Evolutionary conservation across 371 early-diverging fungal genomes (phyloP), one percentile per base, ranked within the genome.

Genomic region (Mucor mucedo): DNA sequence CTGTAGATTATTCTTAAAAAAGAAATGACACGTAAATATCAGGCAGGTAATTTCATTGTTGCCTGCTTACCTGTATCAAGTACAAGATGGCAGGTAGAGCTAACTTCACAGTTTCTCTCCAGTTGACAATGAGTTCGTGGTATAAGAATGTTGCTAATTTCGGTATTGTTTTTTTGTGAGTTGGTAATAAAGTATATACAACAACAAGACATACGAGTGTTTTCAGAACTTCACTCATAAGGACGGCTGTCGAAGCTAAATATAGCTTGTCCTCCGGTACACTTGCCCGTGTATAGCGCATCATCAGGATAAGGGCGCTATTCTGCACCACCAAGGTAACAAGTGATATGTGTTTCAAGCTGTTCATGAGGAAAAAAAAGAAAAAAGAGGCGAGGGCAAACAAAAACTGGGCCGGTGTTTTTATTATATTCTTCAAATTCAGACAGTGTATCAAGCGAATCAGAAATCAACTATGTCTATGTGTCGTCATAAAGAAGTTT

Each of bases 51-150:
- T 2, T 21, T 13, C 35, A 40, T 2, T 30, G 35, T 35, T 35
- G 35, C 8, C 8, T 35, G 35, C 53, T 55, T 66, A 75, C 75
- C 61, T 96, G 96, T 54, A 96, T 77, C 11, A 94, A 85, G 72
- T 96, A 96, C 16, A 96, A 81, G 40, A 84, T 84, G 27, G 96
- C 95, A 2, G 97, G 97, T 27, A 92, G 83, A 39, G 85, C 73
- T 52, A 92, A 67, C 65, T 91, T 89, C 33, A 55, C 63, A 47
- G 73, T 60, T 30, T 63, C 75, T 57, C 56, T 57, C 73, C 71
- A 76, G 27, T 65, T 52, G 7, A 63, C 38, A 28, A 73, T 63
- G 38, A 77, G 45, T 55, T 70, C 73, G 38, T 55, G 54, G 30
- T 63, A 59, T 52, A 68, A 57, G 39, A 63, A 60, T n/a, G 9